A percentile compares a stretch with the other conserved stretches of the same genome.
Conservation (phyloP, 352 stramenopile genomes). For the Globisporangium recalcitrans region DNA sequence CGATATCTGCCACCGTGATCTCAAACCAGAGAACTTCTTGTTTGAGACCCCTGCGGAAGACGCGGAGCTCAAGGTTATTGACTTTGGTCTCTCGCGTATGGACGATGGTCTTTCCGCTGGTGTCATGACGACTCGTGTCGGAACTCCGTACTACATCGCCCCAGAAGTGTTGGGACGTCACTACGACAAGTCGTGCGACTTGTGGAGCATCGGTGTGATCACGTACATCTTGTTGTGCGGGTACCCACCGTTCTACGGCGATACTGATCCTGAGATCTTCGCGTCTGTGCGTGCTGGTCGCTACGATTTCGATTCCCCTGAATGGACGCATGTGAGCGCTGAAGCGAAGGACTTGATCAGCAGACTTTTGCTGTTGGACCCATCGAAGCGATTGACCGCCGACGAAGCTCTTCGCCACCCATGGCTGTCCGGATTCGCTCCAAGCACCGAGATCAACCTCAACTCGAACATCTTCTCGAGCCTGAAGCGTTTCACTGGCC, state of each 20-base stretch:
- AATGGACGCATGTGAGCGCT: constrained; percentile 78
- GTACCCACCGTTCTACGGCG: constrained; percentile 95
- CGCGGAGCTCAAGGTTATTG: constrained; percentile 97
- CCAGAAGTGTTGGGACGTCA: constrained; percentile 91
- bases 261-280: constrained; percentile 91
- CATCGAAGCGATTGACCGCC: constrained; percentile 89
- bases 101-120: constrained; percentile 76
- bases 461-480: constrained; percentile 84
- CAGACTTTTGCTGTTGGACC: constrained; percentile 91
- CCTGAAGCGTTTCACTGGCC: constrained; percentile 83
- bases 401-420: constrained; percentile 82
- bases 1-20: constrained; percentile 96
- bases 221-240: constrained; percentile 95
- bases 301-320: constrained; percentile 84
- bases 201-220: constrained; percentile 96
- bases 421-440: constrained; percentile 78
- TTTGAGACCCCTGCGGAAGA: constrained; percentile 90
- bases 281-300: constrained; percentile 65
- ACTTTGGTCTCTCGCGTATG: constrained; percentile 95
- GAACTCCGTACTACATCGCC: constrained; percentile 95
- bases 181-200: constrained; percentile 95
- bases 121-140: constrained; percentile 94
- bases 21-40: constrained; percentile 98
- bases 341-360: constrained; percentile 94
- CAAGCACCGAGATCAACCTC: constrained; percentile 66